phyloP scores from a whole-genome alignment of 1,139 yeast genomes.

The Blastobotrys apis region DNA sequence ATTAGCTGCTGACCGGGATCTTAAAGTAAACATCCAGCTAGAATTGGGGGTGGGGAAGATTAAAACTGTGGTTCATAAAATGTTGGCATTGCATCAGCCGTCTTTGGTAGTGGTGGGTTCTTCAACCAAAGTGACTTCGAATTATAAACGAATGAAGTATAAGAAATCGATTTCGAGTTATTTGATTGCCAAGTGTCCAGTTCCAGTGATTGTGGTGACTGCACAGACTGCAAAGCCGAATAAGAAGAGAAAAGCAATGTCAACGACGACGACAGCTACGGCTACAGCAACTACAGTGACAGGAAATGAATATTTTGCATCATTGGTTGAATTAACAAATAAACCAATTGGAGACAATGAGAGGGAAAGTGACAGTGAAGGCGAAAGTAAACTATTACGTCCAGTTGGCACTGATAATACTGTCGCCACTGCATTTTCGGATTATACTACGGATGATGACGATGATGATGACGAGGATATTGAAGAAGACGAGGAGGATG shows the following conservation, averaged over 20 bases:
- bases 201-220: slow-evolving; percentile 29
- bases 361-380: not conserved
- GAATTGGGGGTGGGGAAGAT: slow-evolving; percentile 30
- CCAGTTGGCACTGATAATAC: not conserved
- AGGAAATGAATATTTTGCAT: slow-evolving; percentile 9
- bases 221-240: slow-evolving; percentile 12
- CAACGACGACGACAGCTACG: not conserved
- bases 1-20: slow-evolving; percentile 18
- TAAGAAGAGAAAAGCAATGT: no score
- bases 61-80: slow-evolving; percentile 27
- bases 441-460: slow-evolving; percentile 2
- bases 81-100: slow-evolving; percentile 29
- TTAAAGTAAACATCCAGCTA: slow-evolving; percentile 26
- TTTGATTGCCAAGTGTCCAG: slow-evolving; percentile 28
- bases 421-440: slow-evolving; percentile 2
- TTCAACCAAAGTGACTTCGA: slow-evolving; percentile 22
- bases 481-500: no score
- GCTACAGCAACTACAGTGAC: not conserved
- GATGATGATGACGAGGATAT: slow-evolving; percentile 12
- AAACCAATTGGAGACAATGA: not conserved
- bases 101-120: slow-evolving; percentile 28
- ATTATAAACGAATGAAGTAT: slow-evolving; percentile 23
- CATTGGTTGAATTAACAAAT: slow-evolving; percentile 1
- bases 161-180: slow-evolving; percentile 27
- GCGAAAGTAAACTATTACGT: not conserved